Base-by-base conservation (phyloP, 306 rosid species). In the Quercus variabilis region DNA sequence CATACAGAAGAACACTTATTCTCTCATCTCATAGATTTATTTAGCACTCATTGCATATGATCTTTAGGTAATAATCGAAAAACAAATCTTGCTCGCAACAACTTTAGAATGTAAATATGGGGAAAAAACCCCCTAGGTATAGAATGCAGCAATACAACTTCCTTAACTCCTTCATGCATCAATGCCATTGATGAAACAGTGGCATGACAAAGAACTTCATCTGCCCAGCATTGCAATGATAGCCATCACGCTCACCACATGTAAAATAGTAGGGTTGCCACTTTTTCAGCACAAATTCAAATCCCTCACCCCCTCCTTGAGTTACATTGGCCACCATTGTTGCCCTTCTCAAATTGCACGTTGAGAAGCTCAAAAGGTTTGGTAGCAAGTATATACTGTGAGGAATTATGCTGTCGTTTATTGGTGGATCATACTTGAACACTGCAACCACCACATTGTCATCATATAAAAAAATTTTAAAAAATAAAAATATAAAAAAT, bases 361-460 rank as follows among this genome's bases (percentile, higher is more conserved):
- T 88, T 17, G 19, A 2, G 83, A 83, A 91, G 82, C 96, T 90
- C 63, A 23, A 0, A 4, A 73, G 75, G 55, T 77, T 71, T n/a
- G 82, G 77, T 38, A 89, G 86, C 84, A 88, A n/a, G 83, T 86
- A 92, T n/a, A 90, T 93, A 35, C 84, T 90, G 63, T 93, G 95
- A 8, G 94, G 86, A 55, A 77, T 75, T n/a, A 79, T 73, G 0
- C 85, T 78, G 3, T 74, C 72, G 4, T 69, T 31, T 5, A 35
- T 91, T 49, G 94, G 98, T 6, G 89, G 77, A 71, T 87, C 94
- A 31, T 88, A 91, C 85, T 91, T 93, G 86, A 93, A 93, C 17
- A 91, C 95, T 93, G 78, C 85, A 69, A 46, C 33, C 59, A 80
- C 41, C 79, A 56, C 1, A 14, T 41, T 19, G 25, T 30, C 67